These are phyloP conservation scores for Pseudofabraea citricarpa DNA, from an alignment of 2,329 filamentous ascomycete species.

Conservation along the genomic window DNA sequence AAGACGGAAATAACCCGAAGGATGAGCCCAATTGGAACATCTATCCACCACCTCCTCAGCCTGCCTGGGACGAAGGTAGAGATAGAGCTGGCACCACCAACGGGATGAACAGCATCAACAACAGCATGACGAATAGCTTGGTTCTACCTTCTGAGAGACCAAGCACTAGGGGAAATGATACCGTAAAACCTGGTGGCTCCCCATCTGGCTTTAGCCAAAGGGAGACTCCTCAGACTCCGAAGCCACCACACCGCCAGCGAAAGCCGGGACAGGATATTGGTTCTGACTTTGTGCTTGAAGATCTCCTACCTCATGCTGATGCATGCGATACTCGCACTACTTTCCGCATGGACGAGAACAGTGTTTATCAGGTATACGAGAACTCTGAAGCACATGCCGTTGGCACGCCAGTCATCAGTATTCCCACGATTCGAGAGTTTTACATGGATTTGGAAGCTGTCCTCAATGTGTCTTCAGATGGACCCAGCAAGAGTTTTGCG, in stretches of 20 bases:
- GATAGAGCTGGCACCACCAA: conserved; percentile 14
- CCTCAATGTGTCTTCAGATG: conserved; percentile 85
- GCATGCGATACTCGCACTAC: conserved; percentile 57
- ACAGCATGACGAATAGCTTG: conserved; percentile 35
- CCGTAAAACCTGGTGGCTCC: conserved; percentile 5
- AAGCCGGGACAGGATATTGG: conserved; percentile 90
- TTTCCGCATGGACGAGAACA: conserved; percentile 74
- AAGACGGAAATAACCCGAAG: conserved; percentile 79
- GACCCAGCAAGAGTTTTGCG: conserved; percentile 94
- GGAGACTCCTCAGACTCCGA: conserved; percentile 31
- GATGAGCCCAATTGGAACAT: conserved; percentile 80
- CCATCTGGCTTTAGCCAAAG: conserved; percentile 26
- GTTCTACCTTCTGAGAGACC: conserved; percentile 25
- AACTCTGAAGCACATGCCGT: conserved; percentile 55
- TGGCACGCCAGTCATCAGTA: conserved; percentile 67
- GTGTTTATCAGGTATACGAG: conserved; percentile 91
- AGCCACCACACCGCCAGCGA: conserved; percentile 53
- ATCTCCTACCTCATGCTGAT: conserved; percentile 69
- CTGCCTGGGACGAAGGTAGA: conserved; percentile 68
- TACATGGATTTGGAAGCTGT: conserved; percentile 92
- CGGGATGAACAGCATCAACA: conserved; percentile 39
- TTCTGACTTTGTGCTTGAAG: conserved; percentile 82
- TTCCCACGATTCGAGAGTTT: conserved; percentile 92
- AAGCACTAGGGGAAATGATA: conserved; percentile 8
- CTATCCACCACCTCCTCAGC: conserved; percentile 87